These are phyloP conservation scores for Backusella australiensis DNA, from an alignment of 192 early-diverging fungal species.

Conservation along the genomic window DNA sequence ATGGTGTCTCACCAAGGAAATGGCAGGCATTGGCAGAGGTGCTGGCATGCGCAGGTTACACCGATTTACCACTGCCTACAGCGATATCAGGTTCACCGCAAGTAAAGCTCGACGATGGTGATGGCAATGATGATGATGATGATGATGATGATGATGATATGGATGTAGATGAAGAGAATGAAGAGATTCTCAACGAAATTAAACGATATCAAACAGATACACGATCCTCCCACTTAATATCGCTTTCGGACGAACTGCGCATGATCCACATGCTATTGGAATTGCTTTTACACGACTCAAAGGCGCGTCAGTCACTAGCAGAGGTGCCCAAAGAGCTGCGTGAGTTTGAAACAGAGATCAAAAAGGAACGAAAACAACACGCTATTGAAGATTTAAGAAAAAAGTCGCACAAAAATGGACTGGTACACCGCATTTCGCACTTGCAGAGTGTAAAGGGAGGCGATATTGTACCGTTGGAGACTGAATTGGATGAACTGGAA, in stretches of 20 bases:
- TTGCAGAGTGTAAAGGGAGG: neutral
- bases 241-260: neutral
- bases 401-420: neutral
- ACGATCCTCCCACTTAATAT: neutral
- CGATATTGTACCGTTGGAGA: neutral
- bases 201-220: conserved; percentile 5
- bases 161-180: neutral
- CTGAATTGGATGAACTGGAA: conserved; percentile 9
- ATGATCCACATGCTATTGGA: conserved; percentile 23
- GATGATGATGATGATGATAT: neutral
- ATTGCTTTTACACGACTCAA: conserved; percentile 3
- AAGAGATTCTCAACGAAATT: neutral
- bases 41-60: neutral
- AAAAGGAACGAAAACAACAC: neutral
- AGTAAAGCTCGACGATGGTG: neutral
- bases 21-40: conserved; percentile 17
- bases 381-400: conserved; percentile 4
- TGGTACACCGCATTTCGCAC: conserved; percentile 1
- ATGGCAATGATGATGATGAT: neutral
- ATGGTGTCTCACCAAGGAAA: conserved; percentile 4
- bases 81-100: neutral
- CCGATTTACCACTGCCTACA: conserved; percentile 4
- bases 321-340: neutral
- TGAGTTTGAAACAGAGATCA: neutral
- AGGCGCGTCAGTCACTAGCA: conserved; percentile 1